Conservation (phyloP, 768 basidiomycete genomes). For the Paxillus rubicundulus region DNA sequence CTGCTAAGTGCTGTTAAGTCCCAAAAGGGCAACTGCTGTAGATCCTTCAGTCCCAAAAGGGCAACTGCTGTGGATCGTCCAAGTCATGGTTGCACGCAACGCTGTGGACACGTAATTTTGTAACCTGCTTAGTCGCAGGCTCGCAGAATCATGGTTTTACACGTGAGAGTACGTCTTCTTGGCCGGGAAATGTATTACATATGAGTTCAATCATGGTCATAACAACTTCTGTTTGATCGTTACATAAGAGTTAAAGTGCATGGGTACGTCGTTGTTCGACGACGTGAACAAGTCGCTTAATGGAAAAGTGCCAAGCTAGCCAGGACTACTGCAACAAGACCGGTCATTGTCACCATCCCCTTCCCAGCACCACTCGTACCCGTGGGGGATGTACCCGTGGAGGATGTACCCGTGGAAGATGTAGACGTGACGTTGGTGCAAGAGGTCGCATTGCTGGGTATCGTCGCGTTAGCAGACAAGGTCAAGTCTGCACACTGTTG, state of each 20-base stretch:
- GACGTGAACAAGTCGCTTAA: slow-evolving; percentile 6
- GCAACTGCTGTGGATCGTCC: too few relatives aligned
- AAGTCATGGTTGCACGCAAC: too few relatives aligned
- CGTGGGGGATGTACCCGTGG: too few relatives aligned
- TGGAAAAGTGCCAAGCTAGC: slow-evolving; percentile 7
- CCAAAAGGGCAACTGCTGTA: too few relatives aligned
- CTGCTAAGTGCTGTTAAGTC: too few relatives aligned
- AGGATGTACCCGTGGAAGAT: slow-evolving; percentile 16
- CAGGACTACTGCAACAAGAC: slow-evolving; percentile 11
- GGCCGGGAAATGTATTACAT: not conserved
- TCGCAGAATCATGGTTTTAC: not conserved
- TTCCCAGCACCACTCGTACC: slow-evolving; percentile 16
- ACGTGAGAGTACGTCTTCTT: not conserved
- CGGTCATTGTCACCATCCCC: slow-evolving; percentile 5
- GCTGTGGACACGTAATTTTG: not conserved
- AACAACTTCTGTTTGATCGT: not conserved
- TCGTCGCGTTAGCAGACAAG: slow-evolving; percentile 50
- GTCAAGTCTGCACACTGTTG: slow-evolving; percentile 77
- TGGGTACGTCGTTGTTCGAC: not conserved
- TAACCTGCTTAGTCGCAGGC: not conserved
- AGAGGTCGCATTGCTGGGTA: slow-evolving; percentile 41
- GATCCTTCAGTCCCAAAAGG: too few relatives aligned
- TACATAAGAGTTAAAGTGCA: not conserved
- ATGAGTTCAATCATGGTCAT: too few relatives aligned
- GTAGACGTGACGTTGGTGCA: slow-evolving; percentile 35